These are phyloP conservation scores for Thuja plicata DNA, from an alignment of 83 land plant species.

Conservation along the genomic window DNA sequence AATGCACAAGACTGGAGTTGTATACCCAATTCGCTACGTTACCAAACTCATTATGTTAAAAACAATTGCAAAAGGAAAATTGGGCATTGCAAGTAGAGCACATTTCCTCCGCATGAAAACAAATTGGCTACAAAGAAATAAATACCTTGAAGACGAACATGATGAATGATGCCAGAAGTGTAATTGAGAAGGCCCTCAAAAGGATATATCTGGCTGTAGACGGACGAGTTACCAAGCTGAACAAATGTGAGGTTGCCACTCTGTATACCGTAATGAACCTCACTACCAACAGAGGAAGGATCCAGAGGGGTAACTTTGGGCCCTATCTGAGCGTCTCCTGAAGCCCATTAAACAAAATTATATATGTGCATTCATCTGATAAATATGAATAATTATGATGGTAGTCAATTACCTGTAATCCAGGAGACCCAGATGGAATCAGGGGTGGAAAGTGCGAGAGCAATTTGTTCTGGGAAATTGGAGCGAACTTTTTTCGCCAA, in stretches of 20 bases:
- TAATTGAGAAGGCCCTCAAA: slow-evolving; percentile 80
- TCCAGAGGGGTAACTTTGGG: slow-evolving; percentile 64
- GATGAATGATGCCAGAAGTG: slow-evolving; percentile 96
- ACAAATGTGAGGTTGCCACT: slow-evolving; percentile 49
- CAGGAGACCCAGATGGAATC: slow-evolving; percentile 83
- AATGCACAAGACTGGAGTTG: too few species aligned
- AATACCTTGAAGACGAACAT: slow-evolving; percentile 78
- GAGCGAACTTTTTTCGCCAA: slow-evolving; percentile 48
- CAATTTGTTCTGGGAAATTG: slow-evolving; percentile 76
- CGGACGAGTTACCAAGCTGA: slow-evolving; percentile 51
- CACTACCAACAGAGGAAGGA: slow-evolving; percentile 73
- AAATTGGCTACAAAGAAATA: background rate
- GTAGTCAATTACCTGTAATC: slow-evolving; percentile 65
- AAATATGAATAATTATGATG: background rate
- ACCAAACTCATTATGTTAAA: background rate
- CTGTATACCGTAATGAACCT: slow-evolving; percentile 75
- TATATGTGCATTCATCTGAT: background rate
- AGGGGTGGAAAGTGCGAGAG: slow-evolving; percentile 65
- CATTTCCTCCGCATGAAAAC: background rate
- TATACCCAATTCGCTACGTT: background rate
- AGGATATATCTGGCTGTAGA: slow-evolving; percentile 90
- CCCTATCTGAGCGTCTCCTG: slow-evolving; percentile 94
- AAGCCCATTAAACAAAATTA: background rate
- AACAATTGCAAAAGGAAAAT: background rate
- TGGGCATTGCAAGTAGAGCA: background rate